phyloP scores from a whole-genome alignment of 495 filamentous ascomycete genomes.

The Daldinia decipiens region DNA sequence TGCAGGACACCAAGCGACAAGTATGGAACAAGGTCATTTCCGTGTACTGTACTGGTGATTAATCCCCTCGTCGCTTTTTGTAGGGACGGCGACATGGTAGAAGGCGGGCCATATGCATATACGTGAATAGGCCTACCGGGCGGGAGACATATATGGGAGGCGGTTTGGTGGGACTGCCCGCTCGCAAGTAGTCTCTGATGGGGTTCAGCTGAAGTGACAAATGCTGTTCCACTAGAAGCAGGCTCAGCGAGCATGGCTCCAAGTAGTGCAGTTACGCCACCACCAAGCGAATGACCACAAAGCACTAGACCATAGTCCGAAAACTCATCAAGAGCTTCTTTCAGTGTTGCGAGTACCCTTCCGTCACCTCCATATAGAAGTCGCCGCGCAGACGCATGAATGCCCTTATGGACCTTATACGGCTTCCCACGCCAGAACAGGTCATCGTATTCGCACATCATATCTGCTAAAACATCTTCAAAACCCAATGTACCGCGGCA shows the following conservation, averaged over 20 bases:
- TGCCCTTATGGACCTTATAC: conserved; percentile 86
- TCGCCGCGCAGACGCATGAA: conserved; percentile 77
- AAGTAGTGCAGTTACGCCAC: conserved; percentile 77
- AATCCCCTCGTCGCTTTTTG: conserved; percentile 76
- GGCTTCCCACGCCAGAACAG: conserved; percentile 70
- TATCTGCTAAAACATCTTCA: conserved; percentile 81
- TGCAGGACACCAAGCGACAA: conserved; percentile 79
- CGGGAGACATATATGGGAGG: conserved; percentile 64
- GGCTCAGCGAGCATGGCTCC: conserved; percentile 78
- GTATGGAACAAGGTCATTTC: conserved; percentile 76
- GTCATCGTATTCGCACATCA: conserved; percentile 84
- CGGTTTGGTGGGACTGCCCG: conserved; percentile 24
- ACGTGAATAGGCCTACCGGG: conserved; percentile 76
- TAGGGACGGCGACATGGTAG: conserved; percentile 76
- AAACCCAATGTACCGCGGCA: conserved; percentile 82
- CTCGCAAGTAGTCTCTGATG: conserved; percentile 57
- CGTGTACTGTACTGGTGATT: conserved; percentile 78
- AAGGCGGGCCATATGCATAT: conserved; percentile 81
- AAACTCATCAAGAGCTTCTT: conserved; percentile 76
- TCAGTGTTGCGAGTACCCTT: conserved; percentile 72
- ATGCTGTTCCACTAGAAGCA: conserved; percentile 53
- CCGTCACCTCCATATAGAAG: conserved; percentile 73
- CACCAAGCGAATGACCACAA: conserved; percentile 81
- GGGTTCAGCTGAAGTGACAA: conserved; percentile 59
- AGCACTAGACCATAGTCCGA: conserved; percentile 78